phyloP scores from a whole-genome alignment of 148 eudicot species.

The Heliosperma pusillum region DNA sequence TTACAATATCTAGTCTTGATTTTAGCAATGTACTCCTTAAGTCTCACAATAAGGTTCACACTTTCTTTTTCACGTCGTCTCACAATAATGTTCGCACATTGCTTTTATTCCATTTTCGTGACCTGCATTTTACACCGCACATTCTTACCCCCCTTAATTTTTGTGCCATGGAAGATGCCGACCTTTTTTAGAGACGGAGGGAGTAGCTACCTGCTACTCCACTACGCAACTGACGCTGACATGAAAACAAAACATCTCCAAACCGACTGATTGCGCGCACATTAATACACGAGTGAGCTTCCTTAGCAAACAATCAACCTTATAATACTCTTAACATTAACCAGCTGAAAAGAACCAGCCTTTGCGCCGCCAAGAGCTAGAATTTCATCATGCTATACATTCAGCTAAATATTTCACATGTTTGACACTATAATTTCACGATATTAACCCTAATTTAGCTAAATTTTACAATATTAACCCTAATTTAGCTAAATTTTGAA shows the following conservation, averaged over 20 bases:
- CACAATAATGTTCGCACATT: too few species aligned
- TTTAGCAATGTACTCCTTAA: background rate
- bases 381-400: background rate
- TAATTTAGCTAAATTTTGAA: background rate
- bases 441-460: too few species aligned
- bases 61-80: too few species aligned
- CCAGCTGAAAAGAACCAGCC: background rate
- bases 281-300: background rate
- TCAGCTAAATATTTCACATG: too few species aligned
- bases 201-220: too few species aligned
- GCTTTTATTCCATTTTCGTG: too few species aligned
- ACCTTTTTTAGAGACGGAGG: too few species aligned
- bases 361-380: background rate
- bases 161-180: too few species aligned
- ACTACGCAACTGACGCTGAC: background rate
- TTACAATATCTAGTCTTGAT: background rate
- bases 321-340: background rate
- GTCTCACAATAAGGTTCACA: too few species aligned
- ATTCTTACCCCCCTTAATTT: too few species aligned
- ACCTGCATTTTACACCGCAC: too few species aligned
- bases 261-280: background rate
- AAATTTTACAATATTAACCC: background rate
- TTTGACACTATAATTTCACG: too few species aligned
- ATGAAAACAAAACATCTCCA: background rate
- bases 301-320: background rate